phyloP scores from a whole-genome alignment of 495 filamentous ascomycete species.

The Pyrenopolyporus hunteri region DNA sequence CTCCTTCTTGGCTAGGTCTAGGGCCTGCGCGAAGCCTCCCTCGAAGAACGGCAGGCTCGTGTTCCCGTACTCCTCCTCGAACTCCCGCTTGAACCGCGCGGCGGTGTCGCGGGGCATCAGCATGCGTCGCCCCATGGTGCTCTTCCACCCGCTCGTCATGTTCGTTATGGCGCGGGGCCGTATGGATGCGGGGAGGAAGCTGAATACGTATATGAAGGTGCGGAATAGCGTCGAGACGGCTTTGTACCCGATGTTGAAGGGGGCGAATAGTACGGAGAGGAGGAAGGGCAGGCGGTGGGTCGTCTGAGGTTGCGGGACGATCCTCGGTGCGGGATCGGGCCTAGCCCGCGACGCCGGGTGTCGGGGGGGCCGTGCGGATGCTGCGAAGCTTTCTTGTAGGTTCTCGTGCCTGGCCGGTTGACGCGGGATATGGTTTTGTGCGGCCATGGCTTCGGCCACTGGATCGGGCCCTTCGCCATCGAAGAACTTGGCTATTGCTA shows the following conservation, averaged over 20 bases:
- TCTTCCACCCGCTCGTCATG: conserved; percentile 63
- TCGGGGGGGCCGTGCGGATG: conserved; percentile 40
- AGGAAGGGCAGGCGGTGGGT: conserved; percentile 73
- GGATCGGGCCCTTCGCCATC: conserved; percentile 89
- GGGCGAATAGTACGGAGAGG: conserved; percentile 77
- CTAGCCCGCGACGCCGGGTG: conserved; percentile 39
- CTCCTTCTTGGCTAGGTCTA: conserved; percentile 88
- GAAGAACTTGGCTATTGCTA: conserved; percentile 96
- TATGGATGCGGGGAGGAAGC: conserved; percentile 50
- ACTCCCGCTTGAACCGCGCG: conserved; percentile 84
- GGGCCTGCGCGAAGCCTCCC: conserved; percentile 84
- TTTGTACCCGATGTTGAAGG: conserved; percentile 78
- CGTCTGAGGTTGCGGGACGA: conserved; percentile 74
- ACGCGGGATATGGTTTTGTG: conserved; percentile 62
- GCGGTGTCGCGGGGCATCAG: conserved; percentile 86
- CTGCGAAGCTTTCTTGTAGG: conserved; percentile 64
- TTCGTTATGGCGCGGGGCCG: conserved; percentile 68
- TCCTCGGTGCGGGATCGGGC: conserved; percentile 73
- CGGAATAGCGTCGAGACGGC: conserved; percentile 70
- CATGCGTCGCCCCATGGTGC: conserved; percentile 70
- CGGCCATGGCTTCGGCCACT: conserved; percentile 75
- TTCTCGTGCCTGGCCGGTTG: conserved; percentile 70
- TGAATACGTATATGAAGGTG: conserved; percentile 77
- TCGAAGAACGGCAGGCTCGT: conserved; percentile 76
- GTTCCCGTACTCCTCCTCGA: conserved; percentile 88